phyloP scores from a whole-genome alignment of 106 monocot genomes.

The Dactylorhiza incarnata region DNA sequence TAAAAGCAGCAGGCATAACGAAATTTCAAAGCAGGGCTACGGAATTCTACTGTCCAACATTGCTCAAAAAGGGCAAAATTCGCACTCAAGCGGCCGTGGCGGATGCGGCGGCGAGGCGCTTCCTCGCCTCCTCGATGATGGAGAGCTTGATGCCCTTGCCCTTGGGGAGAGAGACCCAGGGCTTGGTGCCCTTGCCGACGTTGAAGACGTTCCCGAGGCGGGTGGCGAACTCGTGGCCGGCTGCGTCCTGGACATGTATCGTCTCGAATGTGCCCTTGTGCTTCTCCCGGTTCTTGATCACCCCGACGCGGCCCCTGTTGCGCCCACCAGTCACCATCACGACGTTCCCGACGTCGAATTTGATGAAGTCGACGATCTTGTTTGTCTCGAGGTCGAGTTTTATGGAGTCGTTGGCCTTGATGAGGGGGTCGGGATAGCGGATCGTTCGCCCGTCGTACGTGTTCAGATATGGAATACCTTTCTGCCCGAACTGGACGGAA shows the following conservation, averaged over 20 bases:
- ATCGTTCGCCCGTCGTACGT: constrained; percentile 89
- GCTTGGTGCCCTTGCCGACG: constrained; percentile 21
- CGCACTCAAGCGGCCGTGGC: not conserved
- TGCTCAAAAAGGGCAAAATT: no score
- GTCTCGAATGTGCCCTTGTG: constrained; percentile 87
- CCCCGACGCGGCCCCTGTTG: constrained; percentile 81
- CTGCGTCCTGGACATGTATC: constrained; percentile 73
- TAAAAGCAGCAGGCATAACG: no score
- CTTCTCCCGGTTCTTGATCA: constrained; percentile 94
- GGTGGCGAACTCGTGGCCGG: constrained; percentile 74
- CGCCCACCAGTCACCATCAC: constrained; percentile 90
- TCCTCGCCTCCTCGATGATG: constrained; percentile 27
- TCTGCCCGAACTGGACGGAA: constrained; percentile 66
- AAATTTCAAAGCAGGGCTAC: no score
- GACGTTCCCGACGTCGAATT: constrained; percentile 86
- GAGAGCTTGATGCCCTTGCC: constrained; percentile 25
- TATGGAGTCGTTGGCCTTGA: constrained; percentile 82
- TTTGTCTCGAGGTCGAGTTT: constrained; percentile 70
- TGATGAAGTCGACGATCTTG: constrained; percentile 91
- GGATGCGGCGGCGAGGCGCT: constrained; percentile 12
- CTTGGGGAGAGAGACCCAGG: constrained; percentile 24
- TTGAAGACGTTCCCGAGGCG: constrained; percentile 23
- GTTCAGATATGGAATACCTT: constrained; percentile 80
- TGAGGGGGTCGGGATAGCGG: constrained; percentile 82
- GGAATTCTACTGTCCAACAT: no score